Base-by-base conservation (phyloP, 2,329 filamentous ascomycete species). In the Samsoniella hepiali region DNA sequence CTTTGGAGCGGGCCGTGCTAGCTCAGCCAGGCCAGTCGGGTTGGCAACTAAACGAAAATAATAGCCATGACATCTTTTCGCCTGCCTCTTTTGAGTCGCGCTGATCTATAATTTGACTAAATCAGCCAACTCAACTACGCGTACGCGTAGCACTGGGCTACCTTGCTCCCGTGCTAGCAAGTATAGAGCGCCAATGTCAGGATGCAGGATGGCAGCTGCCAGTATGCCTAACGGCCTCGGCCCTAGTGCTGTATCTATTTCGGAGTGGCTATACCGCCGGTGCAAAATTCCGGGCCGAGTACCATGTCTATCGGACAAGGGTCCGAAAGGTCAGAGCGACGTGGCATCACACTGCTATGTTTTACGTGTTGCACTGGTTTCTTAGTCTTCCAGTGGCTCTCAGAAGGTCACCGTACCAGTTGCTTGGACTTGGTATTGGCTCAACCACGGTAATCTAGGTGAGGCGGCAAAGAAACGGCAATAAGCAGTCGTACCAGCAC, bases 1-100 rank as follows among this genome's bases (percentile, higher is more conserved):
- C 31, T 36, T 36, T n/a, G 55, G 49, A 58, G 55, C 55, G 42
- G 55, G 27, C 40, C 38, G n/a, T 32, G 32, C 50, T 38, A 54
- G 31, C 22, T 31, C 42, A 36, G 22, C 27, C 29, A 49, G 6
- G n/a, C 45, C n/a, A 31, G 1, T 5, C 8, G 17, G 17, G 36
- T 29, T 6, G n/a, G 17, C 9, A 34, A 32, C 27, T 32, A 34
- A 51, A 34, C 31, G 27, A 45, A 45, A 8, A 38, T 8, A 40
- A 5, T 9, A 40, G 15, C 38, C 38, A 40, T 45, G n/a, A n/a
- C 42, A n/a, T 5, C 9, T 22, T 22, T 22, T n/a, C 13, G 42
- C 42, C 42, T 51, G 31, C 49, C 49, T 31, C 31, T 51, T 44
- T 34, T 13, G 29, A 32, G 49, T 51, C n/a, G 17, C 9, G n/a